Conservation (phyloP, 345 rosid species). For the Noccaea caerulescens region DNA sequence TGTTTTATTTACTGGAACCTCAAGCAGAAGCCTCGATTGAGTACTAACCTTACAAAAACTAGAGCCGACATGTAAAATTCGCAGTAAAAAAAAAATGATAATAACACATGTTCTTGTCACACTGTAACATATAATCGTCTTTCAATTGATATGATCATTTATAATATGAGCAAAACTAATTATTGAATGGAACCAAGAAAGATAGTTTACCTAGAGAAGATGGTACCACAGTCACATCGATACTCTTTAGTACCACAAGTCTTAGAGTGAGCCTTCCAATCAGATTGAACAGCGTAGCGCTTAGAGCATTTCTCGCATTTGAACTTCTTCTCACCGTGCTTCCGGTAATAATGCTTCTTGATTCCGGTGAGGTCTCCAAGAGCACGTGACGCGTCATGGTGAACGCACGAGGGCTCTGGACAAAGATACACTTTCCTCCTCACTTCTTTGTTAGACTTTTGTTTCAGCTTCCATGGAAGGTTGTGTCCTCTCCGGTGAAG, state of each 20-base stretch:
- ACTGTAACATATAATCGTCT: neutral
- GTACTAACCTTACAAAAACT: slow-evolving; percentile 33
- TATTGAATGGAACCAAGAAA: slow-evolving; percentile 3
- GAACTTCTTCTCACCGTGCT: slow-evolving; percentile 80
- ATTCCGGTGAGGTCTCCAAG: slow-evolving; percentile 88
- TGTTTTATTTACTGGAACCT: slow-evolving; percentile 35
- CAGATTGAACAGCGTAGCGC: slow-evolving; percentile 81
- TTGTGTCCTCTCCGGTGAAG: slow-evolving; percentile 90
- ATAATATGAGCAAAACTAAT: neutral
- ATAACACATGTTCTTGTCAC: slow-evolving; percentile 1
- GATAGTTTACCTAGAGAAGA: slow-evolving; percentile 69
- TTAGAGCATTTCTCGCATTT: slow-evolving; percentile 87
- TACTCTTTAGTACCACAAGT: slow-evolving; percentile 72
- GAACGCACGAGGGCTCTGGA: slow-evolving; percentile 85
- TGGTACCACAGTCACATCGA: slow-evolving; percentile 82
- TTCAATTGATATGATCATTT: neutral
- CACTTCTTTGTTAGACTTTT: slow-evolving; percentile 74
- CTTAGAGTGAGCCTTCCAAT: slow-evolving; percentile 86
- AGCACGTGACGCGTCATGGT: slow-evolving; percentile 79
- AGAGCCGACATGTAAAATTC: slow-evolving; percentile 27
- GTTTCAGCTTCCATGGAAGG: slow-evolving; percentile 80
- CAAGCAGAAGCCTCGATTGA: slow-evolving; percentile 22
- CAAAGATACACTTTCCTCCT: slow-evolving; percentile 74
- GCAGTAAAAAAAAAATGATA: slow-evolving; percentile 15
- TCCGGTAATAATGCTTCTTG: slow-evolving; percentile 73